A percentile compares a stretch with the other conserved stretches of the same genome.
phyloP scores from a whole-genome alignment of 2,329 filamentous ascomycete genomes.

The Fusarium heterosporum region DNA sequence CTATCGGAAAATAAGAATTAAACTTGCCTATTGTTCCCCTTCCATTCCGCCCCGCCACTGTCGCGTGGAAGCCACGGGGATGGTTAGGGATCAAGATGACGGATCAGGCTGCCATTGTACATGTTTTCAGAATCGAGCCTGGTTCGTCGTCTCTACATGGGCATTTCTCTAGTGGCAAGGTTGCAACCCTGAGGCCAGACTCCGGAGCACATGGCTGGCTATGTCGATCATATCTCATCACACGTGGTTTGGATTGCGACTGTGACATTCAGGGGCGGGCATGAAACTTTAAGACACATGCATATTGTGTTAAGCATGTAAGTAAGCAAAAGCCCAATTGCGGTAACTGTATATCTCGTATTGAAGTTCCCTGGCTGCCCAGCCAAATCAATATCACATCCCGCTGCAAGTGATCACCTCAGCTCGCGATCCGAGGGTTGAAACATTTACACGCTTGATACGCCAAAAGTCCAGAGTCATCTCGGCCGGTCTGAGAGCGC shows the following conservation, averaged over 20 bases:
- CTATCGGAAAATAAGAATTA: not conserved
- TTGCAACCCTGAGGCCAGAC: not conserved
- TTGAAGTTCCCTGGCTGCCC: not conserved
- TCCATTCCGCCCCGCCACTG: not conserved
- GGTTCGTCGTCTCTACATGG: constrained; percentile 30
- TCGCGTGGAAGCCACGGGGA: constrained; percentile 16
- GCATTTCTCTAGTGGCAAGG: constrained; percentile 11
- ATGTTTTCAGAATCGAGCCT: constrained; percentile 4
- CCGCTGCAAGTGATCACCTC: not conserved
- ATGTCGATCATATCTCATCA: constrained; percentile 16
- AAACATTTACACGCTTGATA: not conserved
- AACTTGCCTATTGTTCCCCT: not conserved
- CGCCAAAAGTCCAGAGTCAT: constrained; percentile 22
- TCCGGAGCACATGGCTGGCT: constrained; percentile 16
- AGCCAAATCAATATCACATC: constrained; percentile 11
- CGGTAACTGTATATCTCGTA: not conserved
- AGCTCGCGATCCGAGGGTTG: not conserved
- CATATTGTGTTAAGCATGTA: not conserved
- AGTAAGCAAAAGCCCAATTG: not conserved
- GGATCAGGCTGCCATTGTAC: constrained; percentile 1
- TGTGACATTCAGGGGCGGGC: constrained; percentile 15
- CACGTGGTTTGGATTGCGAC: constrained; percentile 31
- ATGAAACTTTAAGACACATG: not conserved
- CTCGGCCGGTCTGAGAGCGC: constrained; percentile 26
- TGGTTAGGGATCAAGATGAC: not conserved